A percentile compares a stretch with the other conserved stretches of the same genome.
Evolutionary conservation across 495 filamentous ascomycete species (phyloP).

Genomic region (Neurospora discreta): DNA sequence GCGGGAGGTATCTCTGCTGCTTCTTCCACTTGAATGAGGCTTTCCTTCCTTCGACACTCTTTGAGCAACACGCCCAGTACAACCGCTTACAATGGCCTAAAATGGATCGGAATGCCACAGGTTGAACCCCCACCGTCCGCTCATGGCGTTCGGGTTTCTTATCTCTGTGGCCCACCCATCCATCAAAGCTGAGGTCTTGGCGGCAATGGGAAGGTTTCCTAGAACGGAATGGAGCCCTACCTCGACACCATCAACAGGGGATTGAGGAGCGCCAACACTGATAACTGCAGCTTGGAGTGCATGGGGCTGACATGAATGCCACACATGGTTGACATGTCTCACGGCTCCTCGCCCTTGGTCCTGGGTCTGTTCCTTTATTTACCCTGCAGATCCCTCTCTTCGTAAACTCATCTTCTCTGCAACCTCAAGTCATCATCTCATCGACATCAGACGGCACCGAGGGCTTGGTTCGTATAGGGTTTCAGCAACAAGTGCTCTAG

Average conservation of each 20-base stretch:
- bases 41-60: background rate
- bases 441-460: background rate
- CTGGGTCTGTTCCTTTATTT: conserved; percentile 10
- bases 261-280: background rate
- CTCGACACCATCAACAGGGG: background rate
- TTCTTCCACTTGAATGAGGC: background rate
- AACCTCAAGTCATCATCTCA: background rate
- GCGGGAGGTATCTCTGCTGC: background rate
- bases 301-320: background rate
- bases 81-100: background rate
- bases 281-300: background rate
- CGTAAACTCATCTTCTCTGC: background rate
- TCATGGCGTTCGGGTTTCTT: conserved; percentile 9
- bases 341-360: background rate
- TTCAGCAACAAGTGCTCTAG: background rate
- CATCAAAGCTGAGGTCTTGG: conserved; percentile 8
- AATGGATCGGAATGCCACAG: conserved; percentile 5
- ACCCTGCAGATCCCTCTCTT: conserved; percentile 12
- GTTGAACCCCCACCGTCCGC: conserved; percentile 12
- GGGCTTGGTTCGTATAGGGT: conserved; percentile 1
- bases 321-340: background rate
- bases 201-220: conserved; percentile 6
- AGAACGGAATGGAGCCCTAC: conserved; percentile 11
- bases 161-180: conserved; percentile 8
- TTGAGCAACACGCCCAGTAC: background rate